Evolutionary conservation across 805 yeast species (phyloP).

Genomic region (Cyberlindnera petersonii): DNA sequence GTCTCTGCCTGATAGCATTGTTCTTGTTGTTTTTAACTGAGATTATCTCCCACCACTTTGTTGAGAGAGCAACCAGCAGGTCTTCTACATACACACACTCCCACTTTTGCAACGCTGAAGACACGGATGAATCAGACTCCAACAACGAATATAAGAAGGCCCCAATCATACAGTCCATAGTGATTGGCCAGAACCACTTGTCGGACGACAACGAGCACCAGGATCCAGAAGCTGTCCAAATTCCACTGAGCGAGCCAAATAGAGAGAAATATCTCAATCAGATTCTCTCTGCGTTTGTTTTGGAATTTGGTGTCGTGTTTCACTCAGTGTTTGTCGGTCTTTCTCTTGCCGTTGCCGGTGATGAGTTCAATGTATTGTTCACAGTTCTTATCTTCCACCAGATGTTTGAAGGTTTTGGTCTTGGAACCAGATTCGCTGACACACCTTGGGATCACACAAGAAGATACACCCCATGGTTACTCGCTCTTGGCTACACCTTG

Average conservation of each 20-base stretch:
- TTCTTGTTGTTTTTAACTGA: conserved; percentile 48
- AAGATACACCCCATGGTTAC: conserved; percentile 54
- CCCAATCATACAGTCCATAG: conserved; percentile 2
- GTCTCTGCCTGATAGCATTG: conserved; percentile 45
- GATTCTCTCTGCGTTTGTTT: conserved; percentile 49
- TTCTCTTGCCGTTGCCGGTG: conserved; percentile 73
- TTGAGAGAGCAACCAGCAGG: conserved; percentile 30
- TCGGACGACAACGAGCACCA: conserved; percentile 41
- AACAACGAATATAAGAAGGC: conserved; percentile 11
- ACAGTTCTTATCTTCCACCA: conserved; percentile 71
- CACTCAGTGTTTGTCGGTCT: conserved; percentile 83
- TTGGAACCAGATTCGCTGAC: conserved; percentile 71
- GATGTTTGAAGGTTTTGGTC: conserved; percentile 80
- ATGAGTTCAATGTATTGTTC: conserved; percentile 66
- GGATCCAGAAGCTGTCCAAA: conserved; percentile 40
- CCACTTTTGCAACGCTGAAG: conserved; percentile 44
- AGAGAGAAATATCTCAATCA: conserved; percentile 54
- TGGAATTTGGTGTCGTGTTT: conserved; percentile 78
- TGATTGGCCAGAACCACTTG: conserved; percentile 36
- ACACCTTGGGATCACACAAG: conserved; percentile 34
- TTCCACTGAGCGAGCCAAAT: conserved; percentile 32
- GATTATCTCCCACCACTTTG: conserved; percentile 41
- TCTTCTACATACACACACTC: conserved; percentile 42
- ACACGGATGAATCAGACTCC: conserved; percentile 19
- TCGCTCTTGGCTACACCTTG: conserved; percentile 47